These are phyloP conservation scores for Nemania bipapillata DNA, from an alignment of 2,329 filamentous ascomycete species.

Conservation along the genomic window DNA sequence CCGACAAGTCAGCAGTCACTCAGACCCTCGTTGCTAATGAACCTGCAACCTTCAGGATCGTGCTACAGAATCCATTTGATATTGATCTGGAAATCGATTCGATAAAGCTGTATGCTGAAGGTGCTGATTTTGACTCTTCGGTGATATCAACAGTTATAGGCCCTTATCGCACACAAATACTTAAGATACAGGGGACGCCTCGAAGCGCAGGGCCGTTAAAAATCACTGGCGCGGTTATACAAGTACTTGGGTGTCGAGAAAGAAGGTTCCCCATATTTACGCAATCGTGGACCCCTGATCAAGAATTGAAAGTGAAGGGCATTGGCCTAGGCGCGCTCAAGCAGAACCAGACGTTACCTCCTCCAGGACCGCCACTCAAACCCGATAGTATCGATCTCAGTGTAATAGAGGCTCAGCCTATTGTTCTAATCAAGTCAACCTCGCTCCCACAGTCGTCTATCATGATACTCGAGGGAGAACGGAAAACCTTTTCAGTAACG, in stretches of 20 bases:
- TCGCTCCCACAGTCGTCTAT: conserved; percentile 84
- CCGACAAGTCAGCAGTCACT: conserved; percentile 69
- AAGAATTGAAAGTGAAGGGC: conserved; percentile 78
- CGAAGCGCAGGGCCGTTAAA: conserved; percentile 73
- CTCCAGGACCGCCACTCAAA: conserved; percentile 58
- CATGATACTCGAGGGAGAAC: conserved; percentile 94
- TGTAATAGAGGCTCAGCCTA: conserved; percentile 82
- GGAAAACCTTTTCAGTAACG: conserved; percentile 78
- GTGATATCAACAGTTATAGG: conserved; percentile 75
- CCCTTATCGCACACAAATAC: conserved; percentile 82
- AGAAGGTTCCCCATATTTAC: conserved; percentile 85
- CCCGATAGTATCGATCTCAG: conserved; percentile 69
- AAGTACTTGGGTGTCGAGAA: conserved; percentile 82
- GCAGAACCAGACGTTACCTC: conserved; percentile 55
- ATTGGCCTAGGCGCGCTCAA: conserved; percentile 73
- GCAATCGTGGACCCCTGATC: conserved; percentile 76
- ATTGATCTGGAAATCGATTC: conserved; percentile 90
- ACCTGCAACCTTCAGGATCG: conserved; percentile 79
- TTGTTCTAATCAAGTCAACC: conserved; percentile 78
- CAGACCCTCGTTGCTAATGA: conserved; percentile 82
- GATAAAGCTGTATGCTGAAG: conserved; percentile 78
- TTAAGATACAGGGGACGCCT: conserved; percentile 76
- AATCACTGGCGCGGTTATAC: conserved; percentile 81
- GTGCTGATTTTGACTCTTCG: conserved; percentile 75
- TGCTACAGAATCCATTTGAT: conserved; percentile 93